Percentiles rank a stretch among this genome's conserved stretches.
Conservation (phyloP, 139 green algal species). For the Bryopsis sp. region DNA sequence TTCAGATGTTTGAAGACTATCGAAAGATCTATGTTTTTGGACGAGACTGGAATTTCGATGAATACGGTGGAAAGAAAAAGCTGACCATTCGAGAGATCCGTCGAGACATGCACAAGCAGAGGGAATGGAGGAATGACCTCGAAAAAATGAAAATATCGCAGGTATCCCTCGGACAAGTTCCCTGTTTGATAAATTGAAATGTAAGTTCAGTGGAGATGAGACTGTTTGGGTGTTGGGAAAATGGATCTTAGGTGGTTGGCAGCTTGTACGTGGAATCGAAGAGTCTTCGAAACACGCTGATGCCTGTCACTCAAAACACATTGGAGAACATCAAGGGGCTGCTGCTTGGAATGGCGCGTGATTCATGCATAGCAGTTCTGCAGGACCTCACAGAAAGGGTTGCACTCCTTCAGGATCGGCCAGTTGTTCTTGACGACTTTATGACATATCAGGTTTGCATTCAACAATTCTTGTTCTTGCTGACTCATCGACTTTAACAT, state of each 20-base stretch:
- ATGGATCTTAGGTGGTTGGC: conserved; percentile 21
- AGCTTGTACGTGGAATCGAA: conserved; percentile 61
- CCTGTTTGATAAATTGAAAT: neutral
- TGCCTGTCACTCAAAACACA: conserved; percentile 44
- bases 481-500: neutral
- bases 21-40: conserved; percentile 61
- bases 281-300: conserved; percentile 41
- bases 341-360: conserved; percentile 47
- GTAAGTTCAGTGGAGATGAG: too few relatives aligned
- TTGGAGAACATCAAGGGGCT: conserved; percentile 63
- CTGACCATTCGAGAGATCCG: conserved; percentile 44
- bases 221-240: too few relatives aligned
- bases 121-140: conserved; percentile 59
- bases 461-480: neutral
- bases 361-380: conserved; percentile 41
- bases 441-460: conserved; percentile 43
- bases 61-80: conserved; percentile 44
- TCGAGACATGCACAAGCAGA: conserved; percentile 58
- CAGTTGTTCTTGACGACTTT: conserved; percentile 53
- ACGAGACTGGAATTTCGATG: conserved; percentile 45
- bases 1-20: conserved; percentile 57
- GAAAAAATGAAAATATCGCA: conserved; percentile 63
- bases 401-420: conserved; percentile 38
- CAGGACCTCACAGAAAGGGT: conserved; percentile 47
- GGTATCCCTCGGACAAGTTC: neutral